Evolutionary conservation across 805 yeast genomes (phyloP), one percentile per base, ranked within the genome.

Genomic region (Yamadazyma sp.): DNA sequence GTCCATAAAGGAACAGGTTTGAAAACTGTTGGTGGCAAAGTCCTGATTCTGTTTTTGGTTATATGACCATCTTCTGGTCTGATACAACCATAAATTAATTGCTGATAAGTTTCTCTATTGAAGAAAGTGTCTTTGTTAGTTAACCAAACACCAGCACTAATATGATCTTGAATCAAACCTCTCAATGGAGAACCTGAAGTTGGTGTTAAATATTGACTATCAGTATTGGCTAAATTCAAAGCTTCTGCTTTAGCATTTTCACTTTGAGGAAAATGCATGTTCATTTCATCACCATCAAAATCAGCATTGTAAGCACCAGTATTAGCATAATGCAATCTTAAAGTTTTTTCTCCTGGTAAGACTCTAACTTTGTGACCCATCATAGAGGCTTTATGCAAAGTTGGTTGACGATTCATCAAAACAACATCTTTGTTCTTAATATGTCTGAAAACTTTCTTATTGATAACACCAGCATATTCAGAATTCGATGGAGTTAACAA

Each of bases 241-340:
- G 98, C 98, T 67, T 93, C 98, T 15, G 98, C 91, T 57, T 89
- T 81, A 7, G 98, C 98, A 50, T 86, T 86, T 67, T 91, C 97
- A 62, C 86, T 88, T 69, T 91, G 98, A 18, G 98, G 98, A 73
- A 91, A 91, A 68, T 91, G 98, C 96, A 91, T 84, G 61, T 91
- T 91, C 98, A 91, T 91, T 70, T 91, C 98, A 65, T 91, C 98
- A 73, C 98, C 98, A 66, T 91, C 98, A 53, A 93, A 91, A 76
- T 91, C 98, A 25, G 98, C 98, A 61, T 91, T 91, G 66, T 91
- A 93, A 28, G 98, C 97, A 66, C 97, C 97, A 29, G 98, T 93
- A 64, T 93, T 93, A 52, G 99, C 99, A 63, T 93, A 93, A 62
- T 93, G 99, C 62, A 93, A 70, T 56, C 99, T 79, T 52, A 93